phyloP scores from a whole-genome alignment of 257 asterid species.

The Ajuga chamaepitys region DNA sequence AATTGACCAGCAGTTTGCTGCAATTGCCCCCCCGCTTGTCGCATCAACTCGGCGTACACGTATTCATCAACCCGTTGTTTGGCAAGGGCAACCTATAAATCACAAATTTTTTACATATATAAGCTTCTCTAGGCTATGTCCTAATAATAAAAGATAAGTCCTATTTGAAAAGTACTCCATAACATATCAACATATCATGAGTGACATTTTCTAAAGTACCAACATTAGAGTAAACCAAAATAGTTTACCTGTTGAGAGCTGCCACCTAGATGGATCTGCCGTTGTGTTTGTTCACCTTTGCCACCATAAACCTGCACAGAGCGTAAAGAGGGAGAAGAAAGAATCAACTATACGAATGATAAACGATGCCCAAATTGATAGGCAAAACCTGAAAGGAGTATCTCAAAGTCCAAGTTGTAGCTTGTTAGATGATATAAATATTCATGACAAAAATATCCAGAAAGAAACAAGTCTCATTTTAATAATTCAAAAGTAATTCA shows the following conservation, averaged over 20 bases:
- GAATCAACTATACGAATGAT: not conserved
- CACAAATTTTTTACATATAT: not conserved
- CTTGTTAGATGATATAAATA: not conserved
- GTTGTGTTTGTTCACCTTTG: constrained; percentile 80
- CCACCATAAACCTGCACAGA: constrained; percentile 71
- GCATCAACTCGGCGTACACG: constrained; percentile 71
- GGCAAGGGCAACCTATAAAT: constrained; percentile 64
- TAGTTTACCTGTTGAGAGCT: constrained; percentile 83
- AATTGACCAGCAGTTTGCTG: constrained; percentile 16
- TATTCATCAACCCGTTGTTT: constrained; percentile 90
- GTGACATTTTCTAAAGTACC: too few relatives aligned
- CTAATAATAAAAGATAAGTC: not conserved
- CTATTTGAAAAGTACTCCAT: too few relatives aligned
- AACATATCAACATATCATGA: too few relatives aligned
- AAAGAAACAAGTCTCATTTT: too few relatives aligned
- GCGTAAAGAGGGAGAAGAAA: not conserved
- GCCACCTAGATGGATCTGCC: constrained; percentile 91
- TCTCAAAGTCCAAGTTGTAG: not conserved
- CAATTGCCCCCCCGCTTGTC: constrained; percentile 26
- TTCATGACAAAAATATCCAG: constrained; percentile 28
- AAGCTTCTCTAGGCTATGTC: not conserved
- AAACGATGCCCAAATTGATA: not conserved
- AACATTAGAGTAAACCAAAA: too few relatives aligned
- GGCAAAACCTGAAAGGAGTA: not conserved
- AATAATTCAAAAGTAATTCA: too few relatives aligned